These are phyloP conservation scores for Monosporascus sp. DNA, from an alignment of 2,329 filamentous ascomycete species.

Conservation along the genomic window DNA sequence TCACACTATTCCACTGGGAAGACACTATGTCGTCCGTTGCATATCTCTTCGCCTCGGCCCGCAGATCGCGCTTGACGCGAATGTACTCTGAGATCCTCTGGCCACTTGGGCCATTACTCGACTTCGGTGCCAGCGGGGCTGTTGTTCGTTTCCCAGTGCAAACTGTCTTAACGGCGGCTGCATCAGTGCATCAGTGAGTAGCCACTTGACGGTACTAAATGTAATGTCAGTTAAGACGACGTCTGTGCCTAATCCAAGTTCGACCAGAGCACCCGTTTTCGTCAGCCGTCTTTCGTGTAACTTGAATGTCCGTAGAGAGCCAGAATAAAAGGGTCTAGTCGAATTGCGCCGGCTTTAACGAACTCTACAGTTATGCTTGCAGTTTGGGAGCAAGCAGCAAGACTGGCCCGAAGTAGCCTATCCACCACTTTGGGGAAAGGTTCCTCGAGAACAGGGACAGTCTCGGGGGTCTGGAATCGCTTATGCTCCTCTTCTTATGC, in stretches of 20 bases:
- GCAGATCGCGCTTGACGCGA: constrained; percentile 1
- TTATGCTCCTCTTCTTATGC: constrained; percentile 13
- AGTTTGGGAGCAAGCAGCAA: constrained; percentile 2
- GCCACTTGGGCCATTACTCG: constrained; percentile 1
- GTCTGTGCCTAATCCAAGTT: constrained; percentile 1
- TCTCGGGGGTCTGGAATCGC: constrained; percentile 4
- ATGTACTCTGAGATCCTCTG: constrained; percentile 4
- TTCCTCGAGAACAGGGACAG: background rate
- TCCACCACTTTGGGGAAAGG: background rate
- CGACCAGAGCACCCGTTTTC: background rate
- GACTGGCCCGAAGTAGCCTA: constrained; percentile 3
- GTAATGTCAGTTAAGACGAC: background rate
- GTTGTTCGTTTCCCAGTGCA: background rate
- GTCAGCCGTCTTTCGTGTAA: constrained; percentile 10
- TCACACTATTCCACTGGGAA: constrained; percentile 1
- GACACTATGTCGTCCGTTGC: background rate
- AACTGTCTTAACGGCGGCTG: background rate
- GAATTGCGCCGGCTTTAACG: constrained; percentile 1
- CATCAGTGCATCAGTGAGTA: constrained; percentile 4
- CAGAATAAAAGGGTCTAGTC: constrained; percentile 2
- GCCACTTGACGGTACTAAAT: constrained; percentile 1
- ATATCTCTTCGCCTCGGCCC: background rate
- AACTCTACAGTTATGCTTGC: background rate
- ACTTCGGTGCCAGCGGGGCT: background rate
- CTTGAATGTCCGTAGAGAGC: background rate